Evolutionary conservation across 2,329 filamentous ascomycete genomes (phyloP), one percentile per base, ranked within the genome.

Genomic region (Ramichloridium luteum): DNA sequence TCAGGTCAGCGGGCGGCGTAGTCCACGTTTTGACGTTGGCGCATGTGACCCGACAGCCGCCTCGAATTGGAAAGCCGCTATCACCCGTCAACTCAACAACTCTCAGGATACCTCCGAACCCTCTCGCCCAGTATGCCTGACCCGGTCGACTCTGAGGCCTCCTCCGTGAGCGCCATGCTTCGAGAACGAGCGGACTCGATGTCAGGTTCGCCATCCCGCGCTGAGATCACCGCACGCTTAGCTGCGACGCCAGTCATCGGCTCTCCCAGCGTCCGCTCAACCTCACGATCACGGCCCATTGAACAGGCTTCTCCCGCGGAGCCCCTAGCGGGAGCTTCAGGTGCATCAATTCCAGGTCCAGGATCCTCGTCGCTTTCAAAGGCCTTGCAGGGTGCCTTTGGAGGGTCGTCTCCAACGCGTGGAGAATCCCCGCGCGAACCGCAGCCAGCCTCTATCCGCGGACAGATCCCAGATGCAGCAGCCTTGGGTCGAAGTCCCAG

Each of bases 291-390:
- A 15, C 30, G 16, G 25, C 29, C 30, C 25, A 17, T 49, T 47
- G 49, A 50, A 44, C 41, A 57, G 72, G 36, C 68, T 72, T 22
- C 76, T 78, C 25, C 67, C 42, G 57, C 74, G 35, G 68, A 74
- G 23, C 77, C 81, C 22, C 67, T 92, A 72, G 37, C 68, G 70
- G 32, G 72, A 57, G 38, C 64, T 60, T 42, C 57, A 57, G 34
- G 54, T 64, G 41, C 70, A 10, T 78, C 73, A 30, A 59, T 74
- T 5, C 72, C 77, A 5, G 84, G 83, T 1, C 85, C 84, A 5
- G 84, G 84, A 14, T 73, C 85, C 29, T 94, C 88, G 15, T 86
- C 85, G 38, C 71, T 96, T 33, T 85, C 88, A 20, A 81, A 82
- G 15, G 88, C 84, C n/a, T 63, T 94, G 41, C 80, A 80, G 38